Evolutionary conservation across 306 rosid species (phyloP).

Genomic region (Quercus robur): DNA sequence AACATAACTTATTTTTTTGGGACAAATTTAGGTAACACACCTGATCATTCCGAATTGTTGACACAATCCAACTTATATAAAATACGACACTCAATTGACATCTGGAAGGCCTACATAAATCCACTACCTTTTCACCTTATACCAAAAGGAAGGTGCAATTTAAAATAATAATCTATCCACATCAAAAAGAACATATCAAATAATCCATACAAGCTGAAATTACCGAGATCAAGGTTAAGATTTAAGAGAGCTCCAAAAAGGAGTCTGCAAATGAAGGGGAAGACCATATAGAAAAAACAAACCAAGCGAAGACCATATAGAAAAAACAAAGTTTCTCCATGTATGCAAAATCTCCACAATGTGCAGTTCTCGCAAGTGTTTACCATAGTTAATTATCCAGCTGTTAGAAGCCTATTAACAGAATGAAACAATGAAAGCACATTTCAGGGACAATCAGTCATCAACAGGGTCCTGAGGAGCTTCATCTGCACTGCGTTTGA

Average conservation of each 20-base stretch:
- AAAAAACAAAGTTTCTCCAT: neutral
- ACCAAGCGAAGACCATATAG: neutral
- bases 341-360: neutral
- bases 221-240: neutral
- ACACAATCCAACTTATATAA: too few species aligned
- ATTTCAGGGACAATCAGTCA: slow-evolving; percentile 44
- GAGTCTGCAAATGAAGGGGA: neutral
- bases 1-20: too few species aligned
- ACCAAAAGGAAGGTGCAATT: too few species aligned
- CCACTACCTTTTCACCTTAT: too few species aligned
- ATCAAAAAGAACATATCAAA: neutral
- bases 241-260: neutral
- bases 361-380: neutral
- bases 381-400: slow-evolving; percentile 10
- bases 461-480: slow-evolving; percentile 92
- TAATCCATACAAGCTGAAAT: neutral
- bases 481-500: slow-evolving; percentile 83
- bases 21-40: too few species aligned
- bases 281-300: neutral
- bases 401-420: neutral
- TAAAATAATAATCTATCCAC: too few species aligned
- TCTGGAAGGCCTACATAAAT: too few species aligned
- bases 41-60: too few species aligned
- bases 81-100: too few species aligned
- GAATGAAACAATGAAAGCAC: neutral